Base-by-base conservation (phyloP, 164 flowering plant genomes). In the Vitis labrusca region DNA sequence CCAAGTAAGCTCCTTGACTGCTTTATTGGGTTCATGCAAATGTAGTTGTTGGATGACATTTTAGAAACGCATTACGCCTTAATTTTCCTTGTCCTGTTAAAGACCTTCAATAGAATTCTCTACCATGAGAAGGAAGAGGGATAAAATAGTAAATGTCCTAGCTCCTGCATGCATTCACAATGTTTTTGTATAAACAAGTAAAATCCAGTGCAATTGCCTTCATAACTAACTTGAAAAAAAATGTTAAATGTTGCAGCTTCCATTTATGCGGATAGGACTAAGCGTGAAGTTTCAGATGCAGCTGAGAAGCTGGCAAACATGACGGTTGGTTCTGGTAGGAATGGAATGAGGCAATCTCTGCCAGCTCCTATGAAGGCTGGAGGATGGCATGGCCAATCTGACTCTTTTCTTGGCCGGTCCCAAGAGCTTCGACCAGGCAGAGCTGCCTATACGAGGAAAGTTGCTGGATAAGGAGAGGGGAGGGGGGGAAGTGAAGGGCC, bases 341-440 rank as follows among this genome's bases (percentile, higher is more conserved):
- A 67, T 63, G 57, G 68, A 23, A 61, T 65, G 57, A 78, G 65
- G 69, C 84, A 69, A 50, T 73, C 59, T 2, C 62, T 69, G 61
- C 83, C 85, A 0, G 77, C 83, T 49, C 87, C 88, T 17, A 81
- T 89, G 93, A 91, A 86, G 73, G 89, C 92, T 52, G 92, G 93
- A 61, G 90, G 86, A 9, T 88, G 91, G 92, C 83, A 74, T 55
- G 78, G 70, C n/a, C 84, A 66, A 23, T 59, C 87, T 60, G 81
- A 85, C 51, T 16, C 75, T 69, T 71, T 77, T 61, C 84, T 76
- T 16, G 82, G 84, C 64, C 68, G 84, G n/a, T 70, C 86, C 56
- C 87, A 89, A 53, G 85, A 77, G 51, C 58, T 82, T 49, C 85
- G 81, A 11, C 66, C 85, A 9, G 86, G 79, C 60, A 74, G 90